Percentiles rank a stretch among this genome's conserved stretches.
Conservation (phyloP, 352 stramenopile species). For the Globisporangium cystogenes region DNA sequence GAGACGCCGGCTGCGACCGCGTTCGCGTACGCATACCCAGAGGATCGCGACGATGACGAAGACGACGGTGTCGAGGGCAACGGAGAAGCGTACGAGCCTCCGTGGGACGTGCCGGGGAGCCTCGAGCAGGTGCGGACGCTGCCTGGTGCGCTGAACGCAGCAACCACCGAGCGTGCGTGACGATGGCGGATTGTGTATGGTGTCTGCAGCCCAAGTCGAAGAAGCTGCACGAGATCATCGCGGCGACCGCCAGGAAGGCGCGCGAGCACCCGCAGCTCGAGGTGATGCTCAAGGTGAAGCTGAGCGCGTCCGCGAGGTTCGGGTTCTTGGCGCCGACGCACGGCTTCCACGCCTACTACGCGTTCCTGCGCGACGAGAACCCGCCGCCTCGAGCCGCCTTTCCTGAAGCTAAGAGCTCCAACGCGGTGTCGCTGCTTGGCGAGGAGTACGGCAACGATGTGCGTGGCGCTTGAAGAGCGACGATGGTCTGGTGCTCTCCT, state of each 20-base stretch:
- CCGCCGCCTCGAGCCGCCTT: conserved; percentile 2
- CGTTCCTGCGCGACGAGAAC: conserved; percentile 36
- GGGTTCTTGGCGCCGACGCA: conserved; percentile 27
- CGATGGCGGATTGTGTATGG: not conserved
- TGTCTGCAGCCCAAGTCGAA: conserved; percentile 29
- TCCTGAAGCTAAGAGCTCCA: not conserved
- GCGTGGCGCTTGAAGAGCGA: conserved; percentile 7
- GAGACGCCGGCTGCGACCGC: conserved; percentile 18
- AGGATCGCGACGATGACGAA: conserved; percentile 17
- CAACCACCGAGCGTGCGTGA: too few species aligned
- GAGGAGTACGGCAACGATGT: conserved; percentile 35
- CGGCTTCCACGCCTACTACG: conserved; percentile 36
- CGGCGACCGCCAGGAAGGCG: conserved; percentile 38
- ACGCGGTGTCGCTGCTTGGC: conserved; percentile 21
- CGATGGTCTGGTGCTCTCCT: not conserved
- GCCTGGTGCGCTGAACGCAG: too few species aligned
- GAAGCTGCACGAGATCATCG: conserved; percentile 34
- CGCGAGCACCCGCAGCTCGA: conserved; percentile 32
- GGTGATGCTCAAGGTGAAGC: conserved; percentile 44
- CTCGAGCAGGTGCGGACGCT: conserved; percentile 15
- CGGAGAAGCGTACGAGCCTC: conserved; percentile 20
- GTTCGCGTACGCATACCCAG: conserved; percentile 40
- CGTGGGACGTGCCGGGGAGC: conserved; percentile 20
- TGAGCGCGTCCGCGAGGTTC: conserved; percentile 27
- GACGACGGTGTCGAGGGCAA: conserved; percentile 17